These are phyloP conservation scores for Pleurotus platypus DNA, from an alignment of 768 basidiomycete genomes.

Conservation along the genomic window DNA sequence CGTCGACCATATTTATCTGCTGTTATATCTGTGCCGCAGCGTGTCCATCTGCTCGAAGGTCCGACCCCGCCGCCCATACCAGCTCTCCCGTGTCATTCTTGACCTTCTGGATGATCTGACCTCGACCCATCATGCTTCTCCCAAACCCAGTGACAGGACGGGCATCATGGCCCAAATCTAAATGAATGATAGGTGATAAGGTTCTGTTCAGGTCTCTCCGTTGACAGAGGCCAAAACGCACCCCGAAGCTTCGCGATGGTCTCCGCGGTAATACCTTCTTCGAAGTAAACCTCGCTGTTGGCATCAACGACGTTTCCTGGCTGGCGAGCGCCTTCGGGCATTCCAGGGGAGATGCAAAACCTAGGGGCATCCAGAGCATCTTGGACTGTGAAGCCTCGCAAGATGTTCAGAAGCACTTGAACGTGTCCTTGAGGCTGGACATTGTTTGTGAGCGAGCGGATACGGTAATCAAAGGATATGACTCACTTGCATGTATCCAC, in stretches of 20 bases:
- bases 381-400: conserved; percentile 85
- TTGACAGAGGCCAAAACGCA: conserved; percentile 23
- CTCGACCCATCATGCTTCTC: conserved; percentile 71
- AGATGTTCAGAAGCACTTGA: conserved; percentile 87
- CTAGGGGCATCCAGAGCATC: conserved; percentile 91
- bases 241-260: conserved; percentile 68
- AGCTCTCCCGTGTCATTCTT: conserved; percentile 58
- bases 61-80: conserved; percentile 97
- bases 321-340: conserved; percentile 52
- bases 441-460: not conserved
- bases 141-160: conserved; percentile 56
- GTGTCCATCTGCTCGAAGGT: conserved; percentile 85
- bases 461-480: not conserved
- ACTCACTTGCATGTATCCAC: conserved; percentile 80
- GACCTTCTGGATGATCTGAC: conserved; percentile 87
- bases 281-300: conserved; percentile 85
- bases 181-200: conserved; percentile 6
- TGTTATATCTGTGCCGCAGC: conserved; percentile 78
- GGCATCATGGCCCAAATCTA: conserved; percentile 90
- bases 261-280: conserved; percentile 69
- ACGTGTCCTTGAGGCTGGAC: conserved; percentile 90
- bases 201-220: not conserved
- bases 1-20: not conserved
- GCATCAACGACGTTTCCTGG: conserved; percentile 57
- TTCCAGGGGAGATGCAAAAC: conserved; percentile 91